These are phyloP conservation scores for Elsinoe perseae DNA, from an alignment of 2,329 filamentous ascomycete species.

Conservation along the genomic window DNA sequence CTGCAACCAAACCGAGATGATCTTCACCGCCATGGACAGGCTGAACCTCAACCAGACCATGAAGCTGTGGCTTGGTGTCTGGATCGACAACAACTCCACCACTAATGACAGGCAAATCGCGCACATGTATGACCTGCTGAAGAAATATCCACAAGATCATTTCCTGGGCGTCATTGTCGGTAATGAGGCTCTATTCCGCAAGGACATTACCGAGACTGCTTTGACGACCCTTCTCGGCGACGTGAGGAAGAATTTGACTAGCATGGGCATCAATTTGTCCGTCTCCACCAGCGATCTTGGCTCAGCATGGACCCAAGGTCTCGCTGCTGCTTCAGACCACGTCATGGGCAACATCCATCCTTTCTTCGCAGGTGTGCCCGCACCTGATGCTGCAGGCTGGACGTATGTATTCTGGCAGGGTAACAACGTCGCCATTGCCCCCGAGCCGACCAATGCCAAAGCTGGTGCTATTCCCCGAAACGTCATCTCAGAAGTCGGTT, in stretches of 20 bases:
- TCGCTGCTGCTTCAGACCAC: constrained; percentile 67
- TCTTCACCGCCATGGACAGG: constrained; percentile 69
- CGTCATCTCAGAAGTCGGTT: constrained; percentile 83
- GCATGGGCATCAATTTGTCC: constrained; percentile 59
- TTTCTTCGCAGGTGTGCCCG: constrained; percentile 77
- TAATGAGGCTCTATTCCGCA: constrained; percentile 55
- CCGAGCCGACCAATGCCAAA: constrained; percentile 44
- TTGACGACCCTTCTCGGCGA: constrained; percentile 58
- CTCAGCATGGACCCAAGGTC: constrained; percentile 68
- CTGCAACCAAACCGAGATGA: constrained; percentile 95
- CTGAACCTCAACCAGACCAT: constrained; percentile 62
- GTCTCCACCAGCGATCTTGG: constrained; percentile 85
- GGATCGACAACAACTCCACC: constrained; percentile 75
- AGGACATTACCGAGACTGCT: constrained; percentile 57
- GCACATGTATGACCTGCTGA: constrained; percentile 78
- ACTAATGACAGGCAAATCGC: constrained; percentile 75
- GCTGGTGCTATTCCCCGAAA: constrained; percentile 20
- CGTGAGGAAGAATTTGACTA: constrained; percentile 65
- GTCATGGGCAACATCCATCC: constrained; percentile 97
- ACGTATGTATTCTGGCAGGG: constrained; percentile 73
- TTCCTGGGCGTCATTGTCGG: constrained; percentile 57
- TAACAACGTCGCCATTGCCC: constrained; percentile 59
- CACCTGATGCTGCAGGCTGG: constrained; percentile 64
- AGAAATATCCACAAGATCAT: constrained; percentile 48
- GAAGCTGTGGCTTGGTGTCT: constrained; percentile 92